Evolutionary conservation across 768 basidiomycete species (phyloP).

Genomic region (Mrakia gelida): DNA sequence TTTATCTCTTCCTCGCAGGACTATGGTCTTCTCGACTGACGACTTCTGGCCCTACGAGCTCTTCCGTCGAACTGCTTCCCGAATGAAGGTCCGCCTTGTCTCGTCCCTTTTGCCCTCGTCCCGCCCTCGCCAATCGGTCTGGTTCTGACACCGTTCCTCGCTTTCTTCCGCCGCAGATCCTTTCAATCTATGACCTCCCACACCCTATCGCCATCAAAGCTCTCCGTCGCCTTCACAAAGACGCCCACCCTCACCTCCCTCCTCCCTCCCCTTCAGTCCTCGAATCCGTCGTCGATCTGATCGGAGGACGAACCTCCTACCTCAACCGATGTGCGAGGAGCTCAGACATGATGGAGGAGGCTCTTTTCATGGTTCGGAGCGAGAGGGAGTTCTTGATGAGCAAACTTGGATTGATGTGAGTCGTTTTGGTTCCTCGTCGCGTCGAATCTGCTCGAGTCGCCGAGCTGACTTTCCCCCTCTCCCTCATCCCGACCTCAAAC

Average conservation of each 20-base stretch:
- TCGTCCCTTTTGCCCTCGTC: neutral
- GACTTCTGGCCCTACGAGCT: constrained; percentile 62
- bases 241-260: constrained; percentile 34
- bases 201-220: constrained; percentile 58
- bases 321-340: constrained; percentile 63
- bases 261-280: constrained; percentile 36
- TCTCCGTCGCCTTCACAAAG: constrained; percentile 53
- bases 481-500: too few species aligned
- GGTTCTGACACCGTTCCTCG: neutral
- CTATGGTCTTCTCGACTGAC: constrained; percentile 72
- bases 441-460: too few species aligned
- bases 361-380: constrained; percentile 26
- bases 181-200: constrained; percentile 68
- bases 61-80: constrained; percentile 56
- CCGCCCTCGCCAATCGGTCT: too few species aligned
- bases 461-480: too few species aligned
- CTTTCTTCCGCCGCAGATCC: constrained; percentile 48
- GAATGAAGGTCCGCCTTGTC: constrained; percentile 59
- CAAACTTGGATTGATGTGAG: constrained; percentile 34
- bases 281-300: constrained; percentile 54
- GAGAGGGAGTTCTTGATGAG: constrained; percentile 21
- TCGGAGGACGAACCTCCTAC: constrained; percentile 78
- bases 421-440: constrained; percentile 11
- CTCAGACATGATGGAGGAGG: constrained; percentile 55
- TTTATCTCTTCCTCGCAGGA: constrained; percentile 58